Conservation (phyloP, 2,329 filamentous ascomycete species). For the Neurospora sp. region DNA sequence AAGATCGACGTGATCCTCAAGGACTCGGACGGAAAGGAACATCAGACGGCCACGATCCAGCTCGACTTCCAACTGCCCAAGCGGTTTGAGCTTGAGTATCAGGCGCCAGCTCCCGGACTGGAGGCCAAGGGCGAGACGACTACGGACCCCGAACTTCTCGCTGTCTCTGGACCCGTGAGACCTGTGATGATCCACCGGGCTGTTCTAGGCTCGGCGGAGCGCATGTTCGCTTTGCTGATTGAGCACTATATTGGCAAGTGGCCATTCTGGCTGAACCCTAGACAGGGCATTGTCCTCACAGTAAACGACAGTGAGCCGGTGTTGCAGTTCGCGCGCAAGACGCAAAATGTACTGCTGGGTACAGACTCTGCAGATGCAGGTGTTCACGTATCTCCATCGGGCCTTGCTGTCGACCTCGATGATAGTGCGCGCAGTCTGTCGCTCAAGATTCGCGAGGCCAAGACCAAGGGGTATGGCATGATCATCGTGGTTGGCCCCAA, state of each 20-base stretch:
- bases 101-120: slow-evolving; percentile 54
- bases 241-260: slow-evolving; percentile 73
- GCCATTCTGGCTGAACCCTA: slow-evolving; percentile 83
- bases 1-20: slow-evolving; percentile 82
- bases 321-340: slow-evolving; percentile 36
- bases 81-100: slow-evolving; percentile 68
- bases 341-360: slow-evolving; percentile 42
- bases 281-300: slow-evolving; percentile 64
- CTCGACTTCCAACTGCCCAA: slow-evolving; percentile 83
- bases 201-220: slow-evolving; percentile 73
- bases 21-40: slow-evolving; percentile 74
- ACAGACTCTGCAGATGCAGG: slow-evolving; percentile 25
- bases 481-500: slow-evolving; percentile 62
- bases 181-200: slow-evolving; percentile 81
- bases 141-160: slow-evolving; percentile 35
- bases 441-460: slow-evolving; percentile 66
- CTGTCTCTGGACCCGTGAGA: slow-evolving; percentile 46
- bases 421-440: slow-evolving; percentile 49
- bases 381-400: slow-evolving; percentile 44
- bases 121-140: slow-evolving; percentile 44
- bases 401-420: slow-evolving; percentile 61
- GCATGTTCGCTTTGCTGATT: slow-evolving; percentile 75
- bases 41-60: slow-evolving; percentile 83
- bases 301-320: slow-evolving; percentile 53
- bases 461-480: slow-evolving; percentile 59